A percentile compares a stretch with the other conserved stretches of the same genome.
Conservation (phyloP, 2,329 filamentous ascomycete genomes). For the Blastomyces parvus region DNA sequence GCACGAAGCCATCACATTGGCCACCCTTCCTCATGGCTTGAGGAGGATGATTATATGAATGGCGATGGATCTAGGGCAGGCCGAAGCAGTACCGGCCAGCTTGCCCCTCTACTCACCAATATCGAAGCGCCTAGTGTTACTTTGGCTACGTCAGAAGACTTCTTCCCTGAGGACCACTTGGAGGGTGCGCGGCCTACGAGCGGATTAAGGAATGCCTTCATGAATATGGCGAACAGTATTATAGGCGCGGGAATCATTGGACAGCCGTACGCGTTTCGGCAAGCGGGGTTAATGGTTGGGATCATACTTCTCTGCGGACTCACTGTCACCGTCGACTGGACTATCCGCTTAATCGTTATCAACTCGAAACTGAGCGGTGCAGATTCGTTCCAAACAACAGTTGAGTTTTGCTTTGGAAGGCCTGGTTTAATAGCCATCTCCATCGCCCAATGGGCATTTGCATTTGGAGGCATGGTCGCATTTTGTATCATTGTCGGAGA, state of each 20-base stretch:
- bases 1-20: slow-evolving; percentile 27
- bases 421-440: slow-evolving; percentile 81
- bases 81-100: slow-evolving; percentile 39
- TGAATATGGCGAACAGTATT: slow-evolving; percentile 99
- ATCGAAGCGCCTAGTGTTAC: slow-evolving; percentile 75
- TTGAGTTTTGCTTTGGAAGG: slow-evolving; percentile 88
- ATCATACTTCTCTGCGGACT: slow-evolving; percentile 66
- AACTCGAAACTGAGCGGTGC: slow-evolving; percentile 95
- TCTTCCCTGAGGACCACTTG: slow-evolving; percentile 49
- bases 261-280: slow-evolving; percentile 90
- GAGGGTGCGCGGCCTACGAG: slow-evolving; percentile 67
- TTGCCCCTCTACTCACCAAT: slow-evolving; percentile 64
- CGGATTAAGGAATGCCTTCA: slow-evolving; percentile 77
- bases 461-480: slow-evolving; percentile 96
- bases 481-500: slow-evolving; percentile 97
- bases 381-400: slow-evolving; percentile 88
- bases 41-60: slow-evolving; percentile 53
- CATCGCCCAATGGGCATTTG: slow-evolving; percentile 93
- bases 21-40: slow-evolving; percentile 34
- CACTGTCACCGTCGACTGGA: slow-evolving; percentile 90
- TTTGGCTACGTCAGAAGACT: slow-evolving; percentile 52
- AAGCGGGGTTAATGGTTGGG: slow-evolving; percentile 78
- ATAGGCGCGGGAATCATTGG: slow-evolving; percentile 68
- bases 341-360: slow-evolving; percentile 89
- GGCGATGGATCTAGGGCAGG: slow-evolving; percentile 30